Evolutionary conservation across 2,329 filamentous ascomycete genomes (phyloP).

Genomic region (Trichoderma sp.): DNA sequence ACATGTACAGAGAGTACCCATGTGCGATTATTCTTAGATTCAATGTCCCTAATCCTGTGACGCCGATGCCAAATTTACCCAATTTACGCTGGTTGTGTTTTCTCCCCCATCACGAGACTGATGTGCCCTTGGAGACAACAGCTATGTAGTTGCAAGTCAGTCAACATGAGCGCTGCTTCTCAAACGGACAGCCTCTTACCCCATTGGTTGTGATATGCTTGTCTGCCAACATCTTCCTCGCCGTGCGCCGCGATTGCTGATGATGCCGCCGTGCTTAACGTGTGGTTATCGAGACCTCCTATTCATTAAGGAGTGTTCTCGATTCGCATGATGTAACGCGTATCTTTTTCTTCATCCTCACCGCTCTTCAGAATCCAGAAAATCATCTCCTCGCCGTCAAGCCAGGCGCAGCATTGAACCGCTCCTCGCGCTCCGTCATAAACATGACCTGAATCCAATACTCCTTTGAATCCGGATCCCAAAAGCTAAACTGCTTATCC

Average conservation of each 20-base stretch:
- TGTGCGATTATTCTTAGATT: not conserved
- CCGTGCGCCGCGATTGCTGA: not conserved
- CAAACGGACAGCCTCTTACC: constrained; percentile 28
- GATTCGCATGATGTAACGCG: not conserved
- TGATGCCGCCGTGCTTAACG: not conserved
- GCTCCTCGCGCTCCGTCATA: constrained; percentile 95
- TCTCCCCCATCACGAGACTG: not conserved
- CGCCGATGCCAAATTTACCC: not conserved
- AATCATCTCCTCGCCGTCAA: constrained; percentile 52
- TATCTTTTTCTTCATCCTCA: not conserved
- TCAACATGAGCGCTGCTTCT: constrained; percentile 12
- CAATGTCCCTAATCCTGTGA: not conserved
- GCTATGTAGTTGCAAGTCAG: constrained; percentile 14
- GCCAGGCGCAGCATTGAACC: constrained; percentile 70
- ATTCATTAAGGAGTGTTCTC: not conserved
- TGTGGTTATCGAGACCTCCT: not conserved
- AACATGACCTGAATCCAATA: constrained; percentile 98
- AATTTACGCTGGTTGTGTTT: not conserved
- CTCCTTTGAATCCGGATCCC: constrained; percentile 92
- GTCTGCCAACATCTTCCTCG: not conserved
- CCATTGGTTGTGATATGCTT: constrained; percentile 1
- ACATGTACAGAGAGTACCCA: too few species aligned
- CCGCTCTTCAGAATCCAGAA: not conserved
- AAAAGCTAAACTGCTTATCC: constrained; percentile 90
- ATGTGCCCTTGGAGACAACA: not conserved